Conservation (phyloP, 441 rosid genomes). For the Flueggea neowawraea region DNA sequence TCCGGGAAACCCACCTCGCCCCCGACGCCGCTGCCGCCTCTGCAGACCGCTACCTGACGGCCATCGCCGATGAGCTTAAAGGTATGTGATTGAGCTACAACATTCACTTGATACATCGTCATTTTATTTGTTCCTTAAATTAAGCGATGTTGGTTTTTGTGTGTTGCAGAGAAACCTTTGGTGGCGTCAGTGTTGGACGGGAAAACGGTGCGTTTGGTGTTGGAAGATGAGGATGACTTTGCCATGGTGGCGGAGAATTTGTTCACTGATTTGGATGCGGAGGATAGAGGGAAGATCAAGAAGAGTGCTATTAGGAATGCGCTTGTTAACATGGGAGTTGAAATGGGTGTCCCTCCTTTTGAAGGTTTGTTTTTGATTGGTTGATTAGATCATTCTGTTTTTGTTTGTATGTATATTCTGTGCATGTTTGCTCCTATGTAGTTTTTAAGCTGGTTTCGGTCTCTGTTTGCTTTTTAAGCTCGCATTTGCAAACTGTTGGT, state of each 20-base stretch:
- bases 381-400: too few relatives aligned
- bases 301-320: slow-evolving; percentile 54
- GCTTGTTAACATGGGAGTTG: slow-evolving; percentile 70
- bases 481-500: too few relatives aligned
- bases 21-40: slow-evolving; percentile 23
- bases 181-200: slow-evolving; percentile 66
- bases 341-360: slow-evolving; percentile 80
- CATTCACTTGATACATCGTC: too few relatives aligned
- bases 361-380: slow-evolving; percentile 40
- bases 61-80: slow-evolving; percentile 58
- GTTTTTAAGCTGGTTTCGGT: too few relatives aligned
- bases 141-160: not conserved
- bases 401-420: too few relatives aligned
- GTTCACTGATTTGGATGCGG: slow-evolving; percentile 76
- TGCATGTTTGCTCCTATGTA: too few relatives aligned
- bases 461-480: too few relatives aligned
- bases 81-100: slow-evolving; percentile 27
- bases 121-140: not conserved
- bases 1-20: slow-evolving; percentile 31
- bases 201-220: slow-evolving; percentile 41
- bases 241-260: slow-evolving; percentile 87
- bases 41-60: slow-evolving; percentile 36
- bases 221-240: slow-evolving; percentile 93
- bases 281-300: slow-evolving; percentile 76
- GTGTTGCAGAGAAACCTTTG: slow-evolving; percentile 53